phyloP scores from a whole-genome alignment of 2,329 filamentous ascomycete species.

The Colletotrichum lini region DNA sequence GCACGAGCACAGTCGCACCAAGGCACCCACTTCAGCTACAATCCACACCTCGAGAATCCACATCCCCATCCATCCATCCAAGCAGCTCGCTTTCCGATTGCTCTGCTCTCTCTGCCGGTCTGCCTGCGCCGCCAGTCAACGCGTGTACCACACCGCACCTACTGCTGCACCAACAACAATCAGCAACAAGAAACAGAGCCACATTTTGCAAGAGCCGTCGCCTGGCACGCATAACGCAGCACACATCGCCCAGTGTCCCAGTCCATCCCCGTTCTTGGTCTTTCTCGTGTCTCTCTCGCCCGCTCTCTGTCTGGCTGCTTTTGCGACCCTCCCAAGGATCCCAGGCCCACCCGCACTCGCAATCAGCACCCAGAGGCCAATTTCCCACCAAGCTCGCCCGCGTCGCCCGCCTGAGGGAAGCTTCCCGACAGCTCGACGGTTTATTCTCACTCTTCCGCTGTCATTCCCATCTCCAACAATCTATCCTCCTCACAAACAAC shows the following conservation, averaged over 20 bases:
- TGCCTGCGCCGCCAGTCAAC: conserved; percentile 13
- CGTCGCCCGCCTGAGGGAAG: conserved; percentile 38
- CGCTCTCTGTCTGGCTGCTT: background rate
- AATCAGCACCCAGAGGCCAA: conserved; percentile 41
- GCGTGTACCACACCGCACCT: conserved; percentile 8
- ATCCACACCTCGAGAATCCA: background rate
- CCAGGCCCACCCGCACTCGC: conserved; percentile 38
- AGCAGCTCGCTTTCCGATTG: conserved; percentile 6
- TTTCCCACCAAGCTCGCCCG: conserved; percentile 40
- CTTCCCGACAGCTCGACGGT: conserved; percentile 25
- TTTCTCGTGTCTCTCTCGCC: conserved; percentile 3
- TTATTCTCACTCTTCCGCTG: conserved; percentile 39
- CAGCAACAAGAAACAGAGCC: conserved; percentile 18
- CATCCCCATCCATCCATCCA: background rate
- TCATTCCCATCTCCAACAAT: conserved; percentile 39
- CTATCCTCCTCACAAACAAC: conserved; percentile 43
- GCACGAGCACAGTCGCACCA: conserved; percentile 6
- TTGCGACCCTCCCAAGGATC: conserved; percentile 22
- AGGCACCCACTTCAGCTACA: conserved; percentile 16
- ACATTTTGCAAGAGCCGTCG: conserved; percentile 3
- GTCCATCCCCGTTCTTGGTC: background rate
- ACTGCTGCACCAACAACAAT: conserved; percentile 19
- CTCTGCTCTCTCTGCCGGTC: background rate
- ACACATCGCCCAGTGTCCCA: conserved; percentile 6
- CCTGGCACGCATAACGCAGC: conserved; percentile 4